Evolutionary conservation across 2,329 filamentous ascomycete species (phyloP).

Genomic region (Venturia asperata): DNA sequence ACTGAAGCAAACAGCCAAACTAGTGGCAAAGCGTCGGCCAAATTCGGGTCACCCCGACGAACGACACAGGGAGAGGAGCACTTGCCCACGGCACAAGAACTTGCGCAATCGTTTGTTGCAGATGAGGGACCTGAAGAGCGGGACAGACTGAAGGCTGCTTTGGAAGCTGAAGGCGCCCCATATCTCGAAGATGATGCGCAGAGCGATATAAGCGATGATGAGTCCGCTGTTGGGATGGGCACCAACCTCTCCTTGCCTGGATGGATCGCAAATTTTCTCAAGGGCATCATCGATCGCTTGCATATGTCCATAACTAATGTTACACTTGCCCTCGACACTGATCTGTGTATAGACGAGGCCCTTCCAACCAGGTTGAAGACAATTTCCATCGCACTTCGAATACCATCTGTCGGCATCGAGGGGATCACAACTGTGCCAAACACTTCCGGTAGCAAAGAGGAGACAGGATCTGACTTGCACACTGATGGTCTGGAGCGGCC

Average conservation of each 20-base stretch:
- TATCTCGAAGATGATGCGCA: slow-evolving; percentile 29
- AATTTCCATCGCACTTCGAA: slow-evolving; percentile 17
- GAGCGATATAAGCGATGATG: slow-evolving; percentile 58
- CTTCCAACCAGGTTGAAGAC: slow-evolving; percentile 1
- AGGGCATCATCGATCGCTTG: slow-evolving; percentile 65
- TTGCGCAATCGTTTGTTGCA: slow-evolving; percentile 68
- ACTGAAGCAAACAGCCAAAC: slow-evolving; percentile 14
- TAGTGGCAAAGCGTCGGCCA: not conserved
- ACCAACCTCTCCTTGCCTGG: slow-evolving; percentile 60
- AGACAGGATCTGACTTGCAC: not conserved
- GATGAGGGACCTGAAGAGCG: slow-evolving; percentile 61
- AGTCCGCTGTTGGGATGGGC: slow-evolving; percentile 66
- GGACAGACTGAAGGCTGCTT: slow-evolving; percentile 59
- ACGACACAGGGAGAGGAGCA: slow-evolving; percentile 29
- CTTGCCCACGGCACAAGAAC: slow-evolving; percentile 62
- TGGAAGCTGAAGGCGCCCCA: slow-evolving; percentile 40
- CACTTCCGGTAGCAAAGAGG: not conserved
- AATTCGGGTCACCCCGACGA: slow-evolving; percentile 23
- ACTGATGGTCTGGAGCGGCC: not conserved
- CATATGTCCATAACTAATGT: slow-evolving; percentile 60
- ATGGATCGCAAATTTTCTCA: slow-evolving; percentile 64
- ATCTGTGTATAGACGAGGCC: slow-evolving; percentile 5
- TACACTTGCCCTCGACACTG: slow-evolving; percentile 24
- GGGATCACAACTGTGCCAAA: slow-evolving; percentile 17
- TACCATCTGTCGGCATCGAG: slow-evolving; percentile 19